Base-by-base conservation (phyloP, 495 filamentous ascomycete genomes). In the Penicilliopsis zonata region DNA sequence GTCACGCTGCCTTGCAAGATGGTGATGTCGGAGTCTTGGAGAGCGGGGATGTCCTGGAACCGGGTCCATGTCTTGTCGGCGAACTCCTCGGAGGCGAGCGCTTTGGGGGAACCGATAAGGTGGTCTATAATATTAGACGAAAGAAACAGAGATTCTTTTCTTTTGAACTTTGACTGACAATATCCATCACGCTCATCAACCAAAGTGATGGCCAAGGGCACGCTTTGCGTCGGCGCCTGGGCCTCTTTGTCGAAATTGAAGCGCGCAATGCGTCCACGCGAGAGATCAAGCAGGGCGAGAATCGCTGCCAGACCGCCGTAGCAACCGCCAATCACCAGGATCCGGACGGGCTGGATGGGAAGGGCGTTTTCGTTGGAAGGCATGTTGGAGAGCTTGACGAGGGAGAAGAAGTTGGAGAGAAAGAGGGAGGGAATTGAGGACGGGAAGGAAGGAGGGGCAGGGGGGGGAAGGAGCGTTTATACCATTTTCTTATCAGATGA, bases 171-270 rank as follows among this genome's bases (percentile, higher is more conserved):
- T 13, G 43, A 55, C 52, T 43, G 42, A 81, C 76, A 81, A 49
- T 68, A 80, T 16, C 79, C 79, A 61, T 84, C 79, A 14, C 74
- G 58, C 36, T 80, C 73, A 42, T 84, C 78, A 4, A 81, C 68
- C 6, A 84, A 59, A 7, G 76, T 81, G 28, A 81, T 72, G 22
- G 79, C 58, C 13, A 81, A 41, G 1, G 66, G 58, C 20, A 74
- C 60, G 10, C 52, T 49, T 16, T 50, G 48, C 13, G 52, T 32
- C 5, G 50, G 48, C 5, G 46, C 33, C 9, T 48, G 44, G 13
- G 40, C 39, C 6, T 51, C 39, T 5, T 44, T 32, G 14, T 46
- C 43, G 19, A 36, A 50, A 18, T 52, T 53, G 38, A 61, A 63
- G 12, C 61, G 55, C 31, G 52, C 31, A 0, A 45, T 29, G 5